A percentile compares a stretch with the other conserved stretches of the same genome.
These are phyloP conservation scores for Pholiota molesta DNA, from an alignment of 768 basidiomycete genomes.

Conservation along the genomic window DNA sequence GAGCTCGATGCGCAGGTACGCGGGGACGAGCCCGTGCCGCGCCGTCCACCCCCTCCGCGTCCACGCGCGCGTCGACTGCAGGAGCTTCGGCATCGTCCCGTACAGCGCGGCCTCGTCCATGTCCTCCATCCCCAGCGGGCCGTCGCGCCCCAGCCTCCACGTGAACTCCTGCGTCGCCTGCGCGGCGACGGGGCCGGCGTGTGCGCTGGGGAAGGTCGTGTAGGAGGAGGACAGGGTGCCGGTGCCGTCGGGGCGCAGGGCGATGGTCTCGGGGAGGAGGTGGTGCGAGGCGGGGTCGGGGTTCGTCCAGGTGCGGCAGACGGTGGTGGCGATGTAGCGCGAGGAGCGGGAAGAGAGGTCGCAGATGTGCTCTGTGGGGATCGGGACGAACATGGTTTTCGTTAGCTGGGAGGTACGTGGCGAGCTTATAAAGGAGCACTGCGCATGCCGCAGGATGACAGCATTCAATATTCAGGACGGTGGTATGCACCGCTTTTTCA, in stretches of 20 bases:
- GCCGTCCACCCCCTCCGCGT: slow-evolving; percentile 9
- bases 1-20: slow-evolving; percentile 12
- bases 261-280: slow-evolving; percentile 7
- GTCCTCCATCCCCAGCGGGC: slow-evolving; percentile 12
- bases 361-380: slow-evolving; percentile 9
- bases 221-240: slow-evolving; percentile 12
- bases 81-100: slow-evolving; percentile 11
- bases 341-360: slow-evolving; percentile 5
- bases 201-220: not conserved
- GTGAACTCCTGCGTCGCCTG: slow-evolving; percentile 1
- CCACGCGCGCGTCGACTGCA: slow-evolving; percentile 10
- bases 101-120: slow-evolving; percentile 9
- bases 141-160: slow-evolving; percentile 12
- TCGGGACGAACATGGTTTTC: slow-evolving; percentile 9
- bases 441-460: too few species aligned
- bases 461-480: too few species aligned
- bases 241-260: slow-evolving; percentile 10
- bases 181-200: not conserved
- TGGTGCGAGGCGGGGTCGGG: not conserved
- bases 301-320: slow-evolving; percentile 13
- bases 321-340: slow-evolving; percentile 6
- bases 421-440: too few species aligned
- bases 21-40: slow-evolving; percentile 7
- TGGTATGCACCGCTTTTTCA: too few species aligned
- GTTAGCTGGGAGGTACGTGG: not conserved